These are phyloP conservation scores for Thraustotheca clavata DNA, from an alignment of 352 stramenopile species.

Conservation along the genomic window DNA sequence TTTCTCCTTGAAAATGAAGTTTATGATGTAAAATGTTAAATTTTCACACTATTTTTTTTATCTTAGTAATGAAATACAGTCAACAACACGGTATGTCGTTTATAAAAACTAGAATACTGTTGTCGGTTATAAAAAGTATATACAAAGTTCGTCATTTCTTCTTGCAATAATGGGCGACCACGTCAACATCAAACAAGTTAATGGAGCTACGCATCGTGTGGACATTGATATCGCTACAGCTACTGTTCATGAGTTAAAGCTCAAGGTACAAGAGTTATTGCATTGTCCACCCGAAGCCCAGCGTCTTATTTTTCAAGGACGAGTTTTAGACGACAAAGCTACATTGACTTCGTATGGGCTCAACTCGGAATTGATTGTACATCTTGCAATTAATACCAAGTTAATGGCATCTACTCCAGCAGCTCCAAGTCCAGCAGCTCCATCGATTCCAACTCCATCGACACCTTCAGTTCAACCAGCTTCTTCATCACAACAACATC, in stretches of 20 bases:
- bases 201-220: slow-evolving; percentile 4
- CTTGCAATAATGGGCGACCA: neutral
- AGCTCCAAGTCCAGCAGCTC: slow-evolving; percentile 11
- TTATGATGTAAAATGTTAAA: no score
- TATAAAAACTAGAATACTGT: no score
- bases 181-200: slow-evolving; percentile 17
- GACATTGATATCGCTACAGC: slow-evolving; percentile 28
- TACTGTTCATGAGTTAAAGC: slow-evolving; percentile 59
- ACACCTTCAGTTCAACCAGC: slow-evolving; percentile 11
- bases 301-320: slow-evolving; percentile 80
- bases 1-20: no score
- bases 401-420: slow-evolving; percentile 25
- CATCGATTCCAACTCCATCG: slow-evolving; percentile 10
- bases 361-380: slow-evolving; percentile 46
- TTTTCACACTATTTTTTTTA: no score
- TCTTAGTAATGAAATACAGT: no score
- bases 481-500: slow-evolving; percentile 17
- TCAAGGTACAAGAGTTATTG: slow-evolving; percentile 43
- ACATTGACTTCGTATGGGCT: slow-evolving; percentile 58
- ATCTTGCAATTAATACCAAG: slow-evolving; percentile 47
- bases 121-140: no score
- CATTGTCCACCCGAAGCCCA: slow-evolving; percentile 60
- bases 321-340: slow-evolving; percentile 73
- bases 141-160: no score
- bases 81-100: no score